Conservation (phyloP, 2,329 filamentous ascomycete species). For the Penicillium corylophilum region DNA sequence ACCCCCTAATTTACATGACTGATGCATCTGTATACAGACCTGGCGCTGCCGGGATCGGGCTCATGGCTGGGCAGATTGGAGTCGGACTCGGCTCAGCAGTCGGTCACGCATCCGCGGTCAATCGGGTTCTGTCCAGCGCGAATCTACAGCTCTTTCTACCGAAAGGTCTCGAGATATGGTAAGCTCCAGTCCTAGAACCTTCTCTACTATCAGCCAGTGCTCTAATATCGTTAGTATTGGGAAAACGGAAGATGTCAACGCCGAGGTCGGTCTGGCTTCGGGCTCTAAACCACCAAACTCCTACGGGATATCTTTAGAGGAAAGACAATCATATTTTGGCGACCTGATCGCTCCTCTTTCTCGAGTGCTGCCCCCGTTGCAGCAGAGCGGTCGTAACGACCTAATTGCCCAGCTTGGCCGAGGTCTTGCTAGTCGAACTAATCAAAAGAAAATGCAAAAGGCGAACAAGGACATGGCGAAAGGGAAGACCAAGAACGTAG, state of each 20-base stretch:
- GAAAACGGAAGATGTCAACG: background rate
- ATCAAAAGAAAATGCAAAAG: background rate
- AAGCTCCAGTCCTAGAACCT: background rate
- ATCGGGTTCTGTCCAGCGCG: background rate
- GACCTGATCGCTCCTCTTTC: background rate
- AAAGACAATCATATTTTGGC: background rate
- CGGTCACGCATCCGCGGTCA: background rate
- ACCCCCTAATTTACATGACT: background rate
- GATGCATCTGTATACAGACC: background rate
- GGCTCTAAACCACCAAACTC: background rate
- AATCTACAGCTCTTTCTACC: background rate
- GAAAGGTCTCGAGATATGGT: background rate
- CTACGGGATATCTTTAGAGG: background rate
- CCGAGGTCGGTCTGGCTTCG: background rate
- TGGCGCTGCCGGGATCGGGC: background rate
- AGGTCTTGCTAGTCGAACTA: background rate
- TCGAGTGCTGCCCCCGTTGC: background rate
- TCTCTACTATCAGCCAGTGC: background rate
- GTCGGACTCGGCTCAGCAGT: background rate
- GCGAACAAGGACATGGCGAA: background rate
- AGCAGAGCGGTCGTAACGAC: background rate
- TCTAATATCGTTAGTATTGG: background rate
- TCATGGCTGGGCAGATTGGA: background rate
- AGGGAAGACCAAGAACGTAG: background rate
- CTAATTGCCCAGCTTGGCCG: background rate